Evolutionary conservation across 495 filamentous ascomycete species (phyloP), one percentile per base, ranked within the genome.

Genomic region (Daldinia bambusicola): DNA sequence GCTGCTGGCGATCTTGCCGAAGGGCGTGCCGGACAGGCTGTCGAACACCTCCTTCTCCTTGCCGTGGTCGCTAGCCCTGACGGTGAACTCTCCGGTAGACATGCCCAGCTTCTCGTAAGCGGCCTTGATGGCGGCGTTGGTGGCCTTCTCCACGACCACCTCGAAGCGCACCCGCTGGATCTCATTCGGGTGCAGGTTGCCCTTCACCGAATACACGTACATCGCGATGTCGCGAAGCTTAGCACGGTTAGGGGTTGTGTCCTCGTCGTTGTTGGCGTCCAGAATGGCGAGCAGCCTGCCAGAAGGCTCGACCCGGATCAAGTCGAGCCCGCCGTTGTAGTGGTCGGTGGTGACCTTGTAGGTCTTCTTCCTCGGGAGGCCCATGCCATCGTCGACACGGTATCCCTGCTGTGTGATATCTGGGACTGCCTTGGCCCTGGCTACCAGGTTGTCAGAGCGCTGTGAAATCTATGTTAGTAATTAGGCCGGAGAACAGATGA

Each of bases 1-100:
- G 43, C 43, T 48, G 43, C 43, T 13, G 20, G 43, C 43, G 18
- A 48, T 48, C 43, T 48, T 48, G 2, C 43, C 43, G 43, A 48
- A 48, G 43, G 43, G 43, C 16, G 43, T 48, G 8, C 16, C 16
- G 18, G 43, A 20, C 16, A 48, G 43, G 43, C 43, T 48, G 18
- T 5, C 9, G 18, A 48, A 48, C 8, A 48, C 43, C 12, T 48
- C 43, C 43, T 48, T 48, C 18, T 48, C 9, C 9, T 22, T 22
- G 43, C 18, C 43, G 43, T 9, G 10, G 18, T 48, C 43, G 43
- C 43, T 48, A 18, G 16, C 20, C 43, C 12, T 48, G 43, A 48
- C 43, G 18, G 43, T 48, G 9, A 48, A 48, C 2, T 48, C 43
- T 8, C 18, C 43, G 0, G 16, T 48, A 2, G 16, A 10, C 43